Evolutionary conservation across 1,139 yeast genomes (phyloP), one percentile per base, ranked within the genome.

Genomic region (Citeromyces siamensis): DNA sequence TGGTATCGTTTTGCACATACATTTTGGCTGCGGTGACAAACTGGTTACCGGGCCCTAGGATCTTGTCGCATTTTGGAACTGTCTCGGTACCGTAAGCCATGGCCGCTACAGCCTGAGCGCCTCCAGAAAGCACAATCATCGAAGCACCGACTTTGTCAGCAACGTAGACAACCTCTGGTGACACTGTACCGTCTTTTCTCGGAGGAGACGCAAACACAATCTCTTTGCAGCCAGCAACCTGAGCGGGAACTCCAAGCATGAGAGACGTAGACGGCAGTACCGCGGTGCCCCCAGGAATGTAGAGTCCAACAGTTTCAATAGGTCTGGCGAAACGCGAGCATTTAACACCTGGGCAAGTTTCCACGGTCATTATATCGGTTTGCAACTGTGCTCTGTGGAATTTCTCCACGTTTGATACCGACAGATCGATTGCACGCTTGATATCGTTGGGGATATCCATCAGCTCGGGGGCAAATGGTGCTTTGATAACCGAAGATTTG

Each of bases 161-260:
- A 38, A 93, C 96, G 50, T 90, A 90, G 3, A 88, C 96, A 40
- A 93, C 96, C 57, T 90, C 99, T 9, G 98, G 98, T 4, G 96
- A 85, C 46, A 90, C 69, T 40, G 75, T 81, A 31, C 99, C 98
- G 44, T 94, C 94, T 37, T 75, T 68, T 48, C 95, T 77, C 38
- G 98, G 98, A 26, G 99, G 99, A n/a, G 97, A 82, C 0, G 99
- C 98, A 55, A 90, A 59, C n/a, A 88, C 64, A 46, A 90, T 88
- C 53, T 86, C 88, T 49, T 79, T 74, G 65, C 98, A 90, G 3
- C 96, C 96, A 19, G 99, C 99, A 41, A 90, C 99, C 58, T 79
- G 75, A 13, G 98, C 98, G n/a, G 98, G 98, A 31, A 90, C 96
- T 51, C 98, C 97, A 50, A 90, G 71, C 96, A 90, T 90, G 64